These are phyloP conservation scores for Tuber umbilicatum DNA, from an alignment of 495 filamentous ascomycete genomes.

Conservation along the genomic window DNA sequence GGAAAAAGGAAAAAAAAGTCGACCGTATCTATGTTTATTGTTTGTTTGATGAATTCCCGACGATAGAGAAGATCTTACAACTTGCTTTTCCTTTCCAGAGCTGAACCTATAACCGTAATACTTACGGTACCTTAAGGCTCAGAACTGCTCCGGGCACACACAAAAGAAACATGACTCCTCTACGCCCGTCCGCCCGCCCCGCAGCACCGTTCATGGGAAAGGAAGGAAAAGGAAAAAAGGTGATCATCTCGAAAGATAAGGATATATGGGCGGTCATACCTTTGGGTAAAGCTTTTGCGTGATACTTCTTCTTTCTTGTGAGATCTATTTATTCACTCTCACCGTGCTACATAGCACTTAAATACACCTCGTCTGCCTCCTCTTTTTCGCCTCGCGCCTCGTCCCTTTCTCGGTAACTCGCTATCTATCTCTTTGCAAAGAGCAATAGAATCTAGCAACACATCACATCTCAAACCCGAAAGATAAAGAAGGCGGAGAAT, in stretches of 20 bases:
- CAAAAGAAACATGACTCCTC: not conserved
- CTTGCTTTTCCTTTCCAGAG: not conserved
- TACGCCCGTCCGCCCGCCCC: not conserved
- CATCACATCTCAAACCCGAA: not conserved
- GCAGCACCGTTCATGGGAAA: not conserved
- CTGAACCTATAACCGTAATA: not conserved
- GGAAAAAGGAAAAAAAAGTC: not conserved
- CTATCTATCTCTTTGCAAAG: not conserved
- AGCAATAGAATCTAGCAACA: not conserved
- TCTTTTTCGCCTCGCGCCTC: not conserved
- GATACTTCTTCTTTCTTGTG: not conserved
- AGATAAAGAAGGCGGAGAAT: not conserved
- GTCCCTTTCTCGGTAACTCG: not conserved
- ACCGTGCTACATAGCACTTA: not conserved
- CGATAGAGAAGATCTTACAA: not conserved
- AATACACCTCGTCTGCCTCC: not conserved
- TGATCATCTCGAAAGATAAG: not conserved
- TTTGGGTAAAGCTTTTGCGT: not conserved
- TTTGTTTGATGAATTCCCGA: not conserved
- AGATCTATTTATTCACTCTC: not conserved
- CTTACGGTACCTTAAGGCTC: too few relatives aligned
- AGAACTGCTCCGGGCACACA: not conserved
- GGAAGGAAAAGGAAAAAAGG: not conserved
- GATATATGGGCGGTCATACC: not conserved
- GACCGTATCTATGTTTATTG: not conserved